Evolutionary conservation across 306 rosid genomes (phyloP).

Genomic region (Vigna hirtella): DNA sequence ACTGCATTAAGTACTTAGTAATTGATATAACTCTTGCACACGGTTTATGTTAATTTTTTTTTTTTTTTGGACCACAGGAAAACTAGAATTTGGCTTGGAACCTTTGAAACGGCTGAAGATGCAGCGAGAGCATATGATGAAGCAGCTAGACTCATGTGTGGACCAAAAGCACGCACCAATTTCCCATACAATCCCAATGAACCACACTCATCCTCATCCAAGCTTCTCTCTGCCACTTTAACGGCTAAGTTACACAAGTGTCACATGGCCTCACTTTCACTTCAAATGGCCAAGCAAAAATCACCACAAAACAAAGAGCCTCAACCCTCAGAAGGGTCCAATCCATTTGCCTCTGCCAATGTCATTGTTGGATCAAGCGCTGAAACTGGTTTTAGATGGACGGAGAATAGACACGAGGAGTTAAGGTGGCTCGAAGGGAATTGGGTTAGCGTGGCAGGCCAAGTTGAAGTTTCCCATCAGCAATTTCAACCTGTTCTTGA

Average conservation of each 20-base stretch:
- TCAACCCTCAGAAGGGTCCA: slow-evolving; percentile 33
- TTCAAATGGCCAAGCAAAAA: slow-evolving; percentile 63
- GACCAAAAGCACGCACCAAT: slow-evolving; percentile 78
- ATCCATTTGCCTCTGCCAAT: neutral
- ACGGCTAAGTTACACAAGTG: slow-evolving; percentile 78
- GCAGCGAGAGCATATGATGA: slow-evolving; percentile 94
- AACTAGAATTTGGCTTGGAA: slow-evolving; percentile 87
- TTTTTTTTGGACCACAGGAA: slow-evolving; percentile 51
- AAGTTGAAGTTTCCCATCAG: slow-evolving; percentile 44
- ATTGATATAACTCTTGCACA: no score
- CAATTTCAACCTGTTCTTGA: slow-evolving; percentile 71
- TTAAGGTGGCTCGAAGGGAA: slow-evolving; percentile 45
- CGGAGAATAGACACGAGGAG: slow-evolving; percentile 26
- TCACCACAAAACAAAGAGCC: slow-evolving; percentile 43
- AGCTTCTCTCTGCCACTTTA: slow-evolving; percentile 70
- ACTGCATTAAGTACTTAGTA: neutral
- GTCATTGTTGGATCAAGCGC: slow-evolving; percentile 44
- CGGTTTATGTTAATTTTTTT: neutral
- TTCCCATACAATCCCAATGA: slow-evolving; percentile 68
- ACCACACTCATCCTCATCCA: slow-evolving; percentile 56
- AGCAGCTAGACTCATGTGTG: slow-evolving; percentile 86
- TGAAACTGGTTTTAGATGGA: slow-evolving; percentile 44
- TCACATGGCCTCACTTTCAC: slow-evolving; percentile 76
- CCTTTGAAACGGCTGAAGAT: slow-evolving; percentile 86
- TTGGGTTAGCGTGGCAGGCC: slow-evolving; percentile 47